Conservation (phyloP, 2,329 filamentous ascomycete species). For the Dendrostoma leiphaemia region DNA sequence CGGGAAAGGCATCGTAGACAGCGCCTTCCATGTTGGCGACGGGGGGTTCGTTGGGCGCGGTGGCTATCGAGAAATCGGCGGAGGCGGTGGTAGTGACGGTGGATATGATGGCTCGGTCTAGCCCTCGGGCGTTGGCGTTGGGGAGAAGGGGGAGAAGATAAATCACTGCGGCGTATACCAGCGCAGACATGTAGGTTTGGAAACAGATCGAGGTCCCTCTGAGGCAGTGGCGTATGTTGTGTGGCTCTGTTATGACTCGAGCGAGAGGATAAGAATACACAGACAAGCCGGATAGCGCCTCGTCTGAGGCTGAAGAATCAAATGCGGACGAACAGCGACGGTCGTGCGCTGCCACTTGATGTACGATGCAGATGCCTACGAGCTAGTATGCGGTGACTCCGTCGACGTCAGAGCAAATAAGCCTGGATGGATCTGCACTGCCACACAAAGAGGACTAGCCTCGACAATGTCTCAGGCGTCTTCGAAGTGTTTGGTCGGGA, state of each 20-base stretch:
- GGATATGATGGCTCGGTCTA: conserved; percentile 1
- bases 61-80: conserved; percentile 15
- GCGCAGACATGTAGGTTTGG: background rate
- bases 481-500: background rate
- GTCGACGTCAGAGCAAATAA: conserved; percentile 16
- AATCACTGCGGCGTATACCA: conserved; percentile 3
- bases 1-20: background rate
- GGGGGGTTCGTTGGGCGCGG: conserved; percentile 8
- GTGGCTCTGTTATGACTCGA: background rate
- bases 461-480: too few relatives aligned
- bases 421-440: conserved; percentile 5
- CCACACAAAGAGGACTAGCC: too few relatives aligned
- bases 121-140: conserved; percentile 1
- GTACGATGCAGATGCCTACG: background rate
- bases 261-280: background rate
- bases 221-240: background rate
- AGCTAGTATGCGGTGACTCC: background rate
- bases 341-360: background rate
- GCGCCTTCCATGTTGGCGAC: conserved; percentile 2
- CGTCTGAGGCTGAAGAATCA: background rate
- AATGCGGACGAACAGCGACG: background rate
- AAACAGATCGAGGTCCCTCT: background rate
- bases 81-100: background rate
- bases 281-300: background rate
- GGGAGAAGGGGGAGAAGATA: background rate